Percentiles rank a stretch among this genome's conserved stretches.
These are phyloP conservation scores for Trifolium pratense DNA, from an alignment of 306 rosid genomes.

Conservation along the genomic window DNA sequence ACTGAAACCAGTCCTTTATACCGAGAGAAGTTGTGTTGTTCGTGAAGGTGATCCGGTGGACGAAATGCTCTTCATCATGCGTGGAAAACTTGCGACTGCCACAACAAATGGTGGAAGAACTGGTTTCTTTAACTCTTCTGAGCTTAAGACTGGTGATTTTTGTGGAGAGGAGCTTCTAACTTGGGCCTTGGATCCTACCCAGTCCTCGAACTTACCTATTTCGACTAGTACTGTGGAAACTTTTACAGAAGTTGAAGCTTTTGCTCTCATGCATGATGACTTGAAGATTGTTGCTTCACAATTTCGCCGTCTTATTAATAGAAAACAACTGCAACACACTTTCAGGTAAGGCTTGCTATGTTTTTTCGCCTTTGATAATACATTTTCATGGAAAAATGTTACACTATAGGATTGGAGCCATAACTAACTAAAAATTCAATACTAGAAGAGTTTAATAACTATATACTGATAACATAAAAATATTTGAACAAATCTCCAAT, in stretches of 20 bases:
- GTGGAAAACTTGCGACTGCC: slow-evolving; percentile 62
- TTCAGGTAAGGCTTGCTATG: slow-evolving; percentile 65
- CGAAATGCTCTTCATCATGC: slow-evolving; percentile 85
- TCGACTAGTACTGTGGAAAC: slow-evolving; percentile 80
- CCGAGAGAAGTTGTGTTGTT: slow-evolving; percentile 62
- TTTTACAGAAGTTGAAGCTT: slow-evolving; percentile 83
- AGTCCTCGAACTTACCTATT: slow-evolving; percentile 67
- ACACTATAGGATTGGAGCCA: not conserved
- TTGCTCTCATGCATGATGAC: slow-evolving; percentile 78
- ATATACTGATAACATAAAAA: too few relatives aligned
- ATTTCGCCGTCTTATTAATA: slow-evolving; percentile 68
- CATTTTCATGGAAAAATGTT: not conserved
- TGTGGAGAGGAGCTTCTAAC: slow-evolving; percentile 97
- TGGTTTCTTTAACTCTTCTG: slow-evolving; percentile 62
- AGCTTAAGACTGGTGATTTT: slow-evolving; percentile 79
- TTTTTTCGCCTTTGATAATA: not conserved
- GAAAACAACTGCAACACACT: slow-evolving; percentile 65
- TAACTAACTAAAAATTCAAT: not conserved
- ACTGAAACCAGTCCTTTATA: slow-evolving; percentile 78
- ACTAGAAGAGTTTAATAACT: not conserved
- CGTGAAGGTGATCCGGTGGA: slow-evolving; percentile 95
- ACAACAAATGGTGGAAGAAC: slow-evolving; percentile 81
- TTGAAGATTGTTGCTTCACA: slow-evolving; percentile 74
- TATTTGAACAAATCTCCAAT: too few relatives aligned
- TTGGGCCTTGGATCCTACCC: slow-evolving; percentile 81